Conservation (phyloP, 306 rosid species). For the Pachyrhizus erosus region DNA sequence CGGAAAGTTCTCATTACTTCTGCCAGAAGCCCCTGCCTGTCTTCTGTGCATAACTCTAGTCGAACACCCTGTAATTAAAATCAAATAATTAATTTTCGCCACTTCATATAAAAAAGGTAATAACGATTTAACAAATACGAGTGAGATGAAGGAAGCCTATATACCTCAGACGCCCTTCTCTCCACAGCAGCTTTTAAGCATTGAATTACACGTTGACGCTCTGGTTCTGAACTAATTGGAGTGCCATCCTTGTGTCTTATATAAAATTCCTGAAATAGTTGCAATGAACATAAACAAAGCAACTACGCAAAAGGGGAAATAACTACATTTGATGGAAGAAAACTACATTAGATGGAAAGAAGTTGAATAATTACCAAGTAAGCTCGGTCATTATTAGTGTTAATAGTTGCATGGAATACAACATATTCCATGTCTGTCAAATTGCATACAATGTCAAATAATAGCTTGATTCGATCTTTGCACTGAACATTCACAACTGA, state of each 20-base stretch:
- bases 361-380: conserved; percentile 61
- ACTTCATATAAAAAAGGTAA: background rate
- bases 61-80: conserved; percentile 68
- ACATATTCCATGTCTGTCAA: conserved; percentile 94
- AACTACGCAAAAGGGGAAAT: background rate
- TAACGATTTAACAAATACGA: background rate
- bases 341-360: background rate
- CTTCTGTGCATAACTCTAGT: conserved; percentile 70
- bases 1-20: conserved; percentile 88
- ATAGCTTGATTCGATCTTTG: conserved; percentile 80
- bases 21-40: conserved; percentile 77
- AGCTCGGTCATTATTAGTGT: conserved; percentile 61
- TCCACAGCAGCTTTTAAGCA: conserved; percentile 87
- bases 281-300: conserved; percentile 11
- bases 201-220: conserved; percentile 83
- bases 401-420: conserved; percentile 88
- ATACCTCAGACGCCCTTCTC: conserved; percentile 90
- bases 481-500: conserved; percentile 88
- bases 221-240: conserved; percentile 96
- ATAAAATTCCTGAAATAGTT: conserved; percentile 75
- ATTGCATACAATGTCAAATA: conserved; percentile 86
- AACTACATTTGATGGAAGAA: background rate
- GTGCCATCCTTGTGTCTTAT: conserved; percentile 89
- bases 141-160: background rate
- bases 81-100: conserved; percentile 24